These are phyloP conservation scores for Paramecium sonneborni DNA, from an alignment of 73 alveolate species.

Conservation along the genomic window DNA sequence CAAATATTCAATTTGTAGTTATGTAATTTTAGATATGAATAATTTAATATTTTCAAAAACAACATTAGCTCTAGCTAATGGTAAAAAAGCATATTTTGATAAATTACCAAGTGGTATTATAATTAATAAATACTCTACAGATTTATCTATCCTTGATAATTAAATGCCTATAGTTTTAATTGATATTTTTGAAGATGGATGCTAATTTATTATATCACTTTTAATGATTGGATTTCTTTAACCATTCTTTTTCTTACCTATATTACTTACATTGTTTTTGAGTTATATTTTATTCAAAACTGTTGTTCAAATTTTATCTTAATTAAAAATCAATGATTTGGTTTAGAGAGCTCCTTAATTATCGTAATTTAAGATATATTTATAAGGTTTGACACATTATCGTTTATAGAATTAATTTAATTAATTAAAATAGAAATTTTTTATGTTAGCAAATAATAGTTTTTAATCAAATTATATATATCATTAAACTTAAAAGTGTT, in stretches of 20 bases:
- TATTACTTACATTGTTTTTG: background rate
- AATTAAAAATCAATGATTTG: background rate
- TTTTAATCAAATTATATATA: background rate
- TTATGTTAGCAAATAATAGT: background rate
- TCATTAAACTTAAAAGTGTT: background rate
- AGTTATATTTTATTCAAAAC: background rate
- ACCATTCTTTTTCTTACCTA: background rate
- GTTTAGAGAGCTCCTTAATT: background rate
- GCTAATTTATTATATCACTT: background rate
- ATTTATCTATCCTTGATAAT: conserved; percentile 18
- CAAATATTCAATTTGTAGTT: background rate
- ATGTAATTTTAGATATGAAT: background rate
- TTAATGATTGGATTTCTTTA: background rate
- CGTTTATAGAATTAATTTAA: background rate
- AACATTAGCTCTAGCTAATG: background rate
- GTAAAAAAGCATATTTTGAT: conserved; percentile 61
- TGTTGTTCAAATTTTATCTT: background rate
- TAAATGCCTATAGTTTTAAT: background rate
- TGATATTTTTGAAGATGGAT: conserved; percentile 38
- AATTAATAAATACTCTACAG: conserved; percentile 68
- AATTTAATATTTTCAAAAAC: conserved; percentile 8
- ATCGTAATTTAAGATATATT: background rate
- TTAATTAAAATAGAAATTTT: background rate
- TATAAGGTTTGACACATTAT: background rate
- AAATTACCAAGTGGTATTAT: conserved; percentile 70